phyloP scores from a whole-genome alignment of 164 flowering plant species.

The Umbilicus rupestris region DNA sequence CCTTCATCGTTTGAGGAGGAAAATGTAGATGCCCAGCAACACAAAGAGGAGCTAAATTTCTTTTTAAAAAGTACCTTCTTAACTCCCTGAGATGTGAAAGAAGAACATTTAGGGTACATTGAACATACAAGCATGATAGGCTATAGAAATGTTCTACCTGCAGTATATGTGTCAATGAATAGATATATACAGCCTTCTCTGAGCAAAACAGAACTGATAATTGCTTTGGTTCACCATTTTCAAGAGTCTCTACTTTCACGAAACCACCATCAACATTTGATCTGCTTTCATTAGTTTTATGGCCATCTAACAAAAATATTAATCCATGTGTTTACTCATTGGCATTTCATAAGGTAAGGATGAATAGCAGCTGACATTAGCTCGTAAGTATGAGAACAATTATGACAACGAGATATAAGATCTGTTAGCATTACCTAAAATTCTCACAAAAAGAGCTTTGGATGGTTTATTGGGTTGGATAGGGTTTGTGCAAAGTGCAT shows the following conservation, averaged over 20 bases:
- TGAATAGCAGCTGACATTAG: not conserved
- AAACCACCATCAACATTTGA: conserved; percentile 20
- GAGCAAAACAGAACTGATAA: conserved; percentile 50
- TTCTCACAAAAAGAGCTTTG: conserved; percentile 53
- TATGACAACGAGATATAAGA: conserved; percentile 1
- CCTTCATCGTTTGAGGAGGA: conserved; percentile 33
- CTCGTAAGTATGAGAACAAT: not conserved
- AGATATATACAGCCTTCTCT: conserved; percentile 70
- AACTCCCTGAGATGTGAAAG: conserved; percentile 40
- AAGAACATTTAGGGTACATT: not conserved
- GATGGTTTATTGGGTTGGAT: conserved; percentile 70
- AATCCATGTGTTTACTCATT: conserved; percentile 2
- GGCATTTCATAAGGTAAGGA: not conserved
- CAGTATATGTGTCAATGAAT: conserved; percentile 52
- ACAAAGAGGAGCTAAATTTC: conserved; percentile 52
- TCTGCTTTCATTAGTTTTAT: conserved; percentile 17
- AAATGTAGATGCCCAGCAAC: conserved; percentile 79
- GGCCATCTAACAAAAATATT: conserved; percentile 31
- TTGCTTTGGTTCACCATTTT: conserved; percentile 31
- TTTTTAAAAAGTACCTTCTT: conserved; percentile 76
- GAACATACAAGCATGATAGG: conserved; percentile 8
- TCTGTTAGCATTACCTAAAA: conserved; percentile 39
- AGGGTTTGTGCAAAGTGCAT: conserved; percentile 29
- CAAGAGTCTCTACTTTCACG: conserved; percentile 20
- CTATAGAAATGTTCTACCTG: conserved; percentile 35